These are phyloP conservation scores for Mikania micrantha DNA, from an alignment of 129 eudicot genomes.

Conservation along the genomic window DNA sequence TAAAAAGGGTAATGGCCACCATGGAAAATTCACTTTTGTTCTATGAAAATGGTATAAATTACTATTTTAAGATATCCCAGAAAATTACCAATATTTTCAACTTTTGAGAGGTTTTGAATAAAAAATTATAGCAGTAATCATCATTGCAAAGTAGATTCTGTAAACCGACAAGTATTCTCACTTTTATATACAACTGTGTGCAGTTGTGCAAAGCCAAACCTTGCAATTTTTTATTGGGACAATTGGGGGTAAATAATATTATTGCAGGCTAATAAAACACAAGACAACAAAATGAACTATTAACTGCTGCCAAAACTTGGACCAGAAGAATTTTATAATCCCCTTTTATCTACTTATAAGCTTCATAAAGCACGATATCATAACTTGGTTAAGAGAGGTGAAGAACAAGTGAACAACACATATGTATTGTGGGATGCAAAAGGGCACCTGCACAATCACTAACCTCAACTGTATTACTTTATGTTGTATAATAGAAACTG, in stretches of 20 bases:
- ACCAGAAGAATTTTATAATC: not conserved
- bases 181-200: not conserved
- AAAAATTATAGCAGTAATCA: too few species aligned
- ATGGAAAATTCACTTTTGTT: not conserved
- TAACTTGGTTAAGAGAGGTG: not conserved
- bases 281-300: not conserved
- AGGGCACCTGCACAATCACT: not conserved
- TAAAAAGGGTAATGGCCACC: not conserved
- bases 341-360: not conserved
- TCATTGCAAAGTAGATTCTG: too few species aligned
- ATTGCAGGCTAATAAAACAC: not conserved
- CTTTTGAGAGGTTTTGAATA: too few species aligned
- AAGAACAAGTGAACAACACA: not conserved
- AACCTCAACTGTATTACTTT: not conserved
- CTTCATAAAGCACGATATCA: not conserved
- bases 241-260: not conserved
- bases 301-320: not conserved
- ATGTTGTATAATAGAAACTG: not conserved
- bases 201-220: not conserved
- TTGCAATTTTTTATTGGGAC: not conserved
- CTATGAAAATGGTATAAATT: too few species aligned
- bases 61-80: too few species aligned
- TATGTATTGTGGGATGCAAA: not conserved
- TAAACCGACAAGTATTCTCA: not conserved
- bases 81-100: too few species aligned